Evolutionary conservation across 345 rosid species (phyloP), one percentile per base, ranked within the genome.

Genomic region (Turritis glabra): DNA sequence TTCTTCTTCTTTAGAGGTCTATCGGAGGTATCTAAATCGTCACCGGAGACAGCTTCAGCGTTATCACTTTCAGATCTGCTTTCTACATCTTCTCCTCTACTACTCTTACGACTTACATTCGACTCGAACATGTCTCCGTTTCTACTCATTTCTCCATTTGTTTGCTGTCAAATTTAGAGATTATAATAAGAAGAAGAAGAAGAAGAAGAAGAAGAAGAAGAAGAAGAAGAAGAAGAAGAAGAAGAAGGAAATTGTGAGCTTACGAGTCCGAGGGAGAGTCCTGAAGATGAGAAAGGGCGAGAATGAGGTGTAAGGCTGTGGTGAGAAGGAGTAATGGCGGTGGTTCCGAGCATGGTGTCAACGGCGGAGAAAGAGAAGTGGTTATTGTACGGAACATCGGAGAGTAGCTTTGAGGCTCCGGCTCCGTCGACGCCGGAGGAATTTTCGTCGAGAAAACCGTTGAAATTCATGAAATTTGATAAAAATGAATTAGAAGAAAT

Each of bases 1-100:
- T 95, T 95, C 86, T 95, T 94, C 77, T 87, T 85, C 5, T 85
- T 90, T 17, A 88, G 92, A 4, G 84, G 84, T 74, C 85, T 91
- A 74, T 88, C 89, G 40, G 85, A 85, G 18, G 86, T 86, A 61
- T 95, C 99, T 8, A 88, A 88, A 59, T 95, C 98, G 67, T 80
- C 96, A 37, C 90, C 97, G 52, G 91, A 94, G 54, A 91, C 84
- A 5, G 86, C 96, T 55, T 92, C 98, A 75, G 86, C 77, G 81
- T 92, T 92, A 71, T 90, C 94, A 33, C 98, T 92, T 3, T 96
- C 98, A 84, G 99, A 92, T 92, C 99, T 95, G 80, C 98, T 80
- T 52, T 82, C 88, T 68, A 57, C 85, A 44, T 86, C 84, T 58
- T 86, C 90, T 46, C 85, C 71, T 75, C 84, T 82, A 67, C 84